Evolutionary conservation across 495 filamentous ascomycete species (phyloP).

Genomic region (Podospora comata): DNA sequence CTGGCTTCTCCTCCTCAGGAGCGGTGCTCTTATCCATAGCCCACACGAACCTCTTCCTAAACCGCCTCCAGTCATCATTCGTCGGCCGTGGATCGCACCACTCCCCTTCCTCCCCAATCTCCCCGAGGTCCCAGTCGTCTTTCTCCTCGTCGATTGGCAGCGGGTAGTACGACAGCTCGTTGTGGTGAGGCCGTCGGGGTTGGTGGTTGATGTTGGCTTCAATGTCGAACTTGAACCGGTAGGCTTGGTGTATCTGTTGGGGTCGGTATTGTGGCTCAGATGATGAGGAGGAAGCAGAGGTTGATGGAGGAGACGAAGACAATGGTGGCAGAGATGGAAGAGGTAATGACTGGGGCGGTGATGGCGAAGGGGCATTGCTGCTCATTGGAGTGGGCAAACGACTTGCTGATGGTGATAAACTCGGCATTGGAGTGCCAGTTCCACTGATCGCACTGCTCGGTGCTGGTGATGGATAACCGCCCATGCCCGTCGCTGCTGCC

Average conservation of each 20-base stretch:
- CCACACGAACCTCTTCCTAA: slow-evolving; percentile 35
- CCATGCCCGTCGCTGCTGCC: neutral
- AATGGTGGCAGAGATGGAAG: slow-evolving; percentile 24
- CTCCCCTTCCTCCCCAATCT: slow-evolving; percentile 28
- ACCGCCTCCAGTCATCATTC: slow-evolving; percentile 41
- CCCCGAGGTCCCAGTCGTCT: slow-evolving; percentile 26
- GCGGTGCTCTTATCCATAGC: slow-evolving; percentile 26
- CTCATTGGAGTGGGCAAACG: neutral
- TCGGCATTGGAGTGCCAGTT: neutral
- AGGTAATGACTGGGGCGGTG: slow-evolving; percentile 20
- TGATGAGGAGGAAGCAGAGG: slow-evolving; percentile 6
- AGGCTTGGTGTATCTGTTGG: slow-evolving; percentile 44
- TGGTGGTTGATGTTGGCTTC: slow-evolving; percentile 48
- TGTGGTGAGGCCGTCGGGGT: slow-evolving; percentile 42
- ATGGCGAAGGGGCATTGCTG: slow-evolving; percentile 9
- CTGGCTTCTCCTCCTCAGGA: slow-evolving; percentile 13
- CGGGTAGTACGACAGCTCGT: slow-evolving; percentile 44
- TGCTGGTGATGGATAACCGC: neutral
- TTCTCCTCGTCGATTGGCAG: slow-evolving; percentile 36
- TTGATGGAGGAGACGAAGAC: slow-evolving; percentile 15
- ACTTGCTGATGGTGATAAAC: neutral
- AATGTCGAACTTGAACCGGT: slow-evolving; percentile 49
- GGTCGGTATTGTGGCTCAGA: slow-evolving; percentile 16
- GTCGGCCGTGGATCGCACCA: slow-evolving; percentile 42
- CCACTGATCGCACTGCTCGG: neutral